Evolutionary conservation across 2,329 filamentous ascomycete species (phyloP).

Genomic region (Pyrenophora seminiperda): DNA sequence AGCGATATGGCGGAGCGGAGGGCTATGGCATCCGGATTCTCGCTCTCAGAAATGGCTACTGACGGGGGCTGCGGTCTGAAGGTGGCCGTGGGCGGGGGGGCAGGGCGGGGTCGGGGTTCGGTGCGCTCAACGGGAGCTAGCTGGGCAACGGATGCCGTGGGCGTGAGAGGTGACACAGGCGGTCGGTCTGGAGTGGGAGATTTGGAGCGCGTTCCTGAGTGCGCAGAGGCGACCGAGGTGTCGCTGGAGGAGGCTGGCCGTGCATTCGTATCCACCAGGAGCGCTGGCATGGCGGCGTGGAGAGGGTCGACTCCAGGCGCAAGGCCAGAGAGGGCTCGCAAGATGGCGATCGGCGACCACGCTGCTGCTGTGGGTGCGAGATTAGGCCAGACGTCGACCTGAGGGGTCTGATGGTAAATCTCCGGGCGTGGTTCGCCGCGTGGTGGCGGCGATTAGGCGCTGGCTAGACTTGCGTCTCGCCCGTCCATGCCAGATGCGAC

Average conservation of each 20-base stretch:
- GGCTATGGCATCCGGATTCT: conserved; percentile 85
- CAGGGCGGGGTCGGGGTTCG: conserved; percentile 33
- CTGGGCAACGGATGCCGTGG: conserved; percentile 42
- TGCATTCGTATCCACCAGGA: conserved; percentile 40
- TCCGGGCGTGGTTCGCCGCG: conserved; percentile 17
- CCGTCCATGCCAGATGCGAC: conserved; percentile 18
- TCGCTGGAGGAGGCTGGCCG: conserved; percentile 32
- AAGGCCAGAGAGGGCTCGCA: conserved; percentile 23
- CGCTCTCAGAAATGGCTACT: conserved; percentile 54
- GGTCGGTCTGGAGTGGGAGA: conserved; percentile 45
- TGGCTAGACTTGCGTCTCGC: conserved; percentile 11
- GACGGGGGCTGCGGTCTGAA: conserved; percentile 52
- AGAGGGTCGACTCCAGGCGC: conserved; percentile 26
- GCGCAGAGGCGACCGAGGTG: conserved; percentile 29
- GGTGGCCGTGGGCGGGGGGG: conserved; percentile 37
- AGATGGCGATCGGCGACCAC: conserved; percentile 16
- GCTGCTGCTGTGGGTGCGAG: conserved; percentile 8
- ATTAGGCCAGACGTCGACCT: conserved; percentile 16
- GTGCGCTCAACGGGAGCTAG: conserved; percentile 39
- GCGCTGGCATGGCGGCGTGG: conserved; percentile 46
- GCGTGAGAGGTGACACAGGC: conserved; percentile 50
- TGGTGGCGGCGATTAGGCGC: conserved; percentile 19
- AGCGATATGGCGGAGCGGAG: conserved; percentile 84
- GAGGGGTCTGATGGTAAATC: conserved; percentile 10
- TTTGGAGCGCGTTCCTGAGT: conserved; percentile 31